Evolutionary conservation across 2,329 filamentous ascomycete species (phyloP), one percentile per base, ranked within the genome.

Genomic region (Ceratocystis huliohia): DNA sequence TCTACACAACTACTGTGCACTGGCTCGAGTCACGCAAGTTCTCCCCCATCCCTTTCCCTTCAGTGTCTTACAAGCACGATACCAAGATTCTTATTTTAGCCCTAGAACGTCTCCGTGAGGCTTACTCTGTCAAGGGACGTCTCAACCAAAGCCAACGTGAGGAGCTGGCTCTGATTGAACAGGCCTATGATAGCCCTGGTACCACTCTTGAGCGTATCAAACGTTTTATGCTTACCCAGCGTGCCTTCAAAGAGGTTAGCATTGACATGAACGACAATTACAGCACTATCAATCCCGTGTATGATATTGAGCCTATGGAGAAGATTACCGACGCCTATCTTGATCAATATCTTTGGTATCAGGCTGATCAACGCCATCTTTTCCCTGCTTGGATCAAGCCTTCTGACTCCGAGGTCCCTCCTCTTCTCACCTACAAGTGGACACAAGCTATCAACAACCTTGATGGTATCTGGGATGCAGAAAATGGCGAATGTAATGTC

Each of bases 261-360:
- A 99, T 99, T 71, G 94, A 99, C 74, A 99, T 99, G 94, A 99
- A 99, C 75, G 94, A 99, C 78, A 99, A 99, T 74, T 99, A 99
- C 78, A 97, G 87, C 80, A 93, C 91, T 20, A 99, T 99, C 80
- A 99, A 99, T 74, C 95, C 94, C 0, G 94, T 99, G 0, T 99
- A 99, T 74, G 94, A 99, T 71, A 94, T 99, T 68, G 95, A 99
- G 77, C 94, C 94, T 0, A 96, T 99, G 68, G 94, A 99, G 80
- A 99, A 99, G 80, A 99, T 99, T 71, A 99, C 93, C 48, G 94
- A 99, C 76, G 95, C 94, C 2, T 99, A 99, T 72, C 84, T 99
- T 62, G 94, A 99, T 73, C 95, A 99, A 73, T 99, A 99, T 73
- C 82, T 99, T 8, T 99, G 95, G 94, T 99, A 99, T 74, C 94